phyloP scores from a whole-genome alignment of 2,329 filamentous ascomycete species.

The Xylariales sp. region DNA sequence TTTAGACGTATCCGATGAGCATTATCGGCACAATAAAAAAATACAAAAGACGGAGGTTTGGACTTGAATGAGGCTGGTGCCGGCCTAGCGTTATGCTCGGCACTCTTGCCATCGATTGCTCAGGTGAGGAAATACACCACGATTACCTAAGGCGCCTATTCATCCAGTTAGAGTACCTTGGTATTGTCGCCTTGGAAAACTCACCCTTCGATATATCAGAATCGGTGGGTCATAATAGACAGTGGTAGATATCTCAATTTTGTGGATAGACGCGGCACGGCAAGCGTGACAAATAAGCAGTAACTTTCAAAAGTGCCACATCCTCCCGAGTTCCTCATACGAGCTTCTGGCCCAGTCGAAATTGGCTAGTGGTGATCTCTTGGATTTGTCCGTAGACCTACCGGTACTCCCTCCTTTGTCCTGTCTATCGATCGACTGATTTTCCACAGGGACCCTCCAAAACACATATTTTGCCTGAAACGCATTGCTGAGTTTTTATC shows the following conservation, averaged over 20 bases:
- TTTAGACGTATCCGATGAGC: slow-evolving; percentile 20
- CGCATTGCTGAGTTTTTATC: slow-evolving; percentile 32
- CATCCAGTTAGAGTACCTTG: slow-evolving; percentile 28
- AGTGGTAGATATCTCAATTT: slow-evolving; percentile 15
- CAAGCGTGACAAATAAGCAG: slow-evolving; percentile 36
- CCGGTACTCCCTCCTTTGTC: slow-evolving; percentile 11
- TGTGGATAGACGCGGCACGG: slow-evolving; percentile 26
- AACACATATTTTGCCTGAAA: slow-evolving; percentile 40
- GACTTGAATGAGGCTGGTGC: slow-evolving; percentile 33
- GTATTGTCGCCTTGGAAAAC: slow-evolving; percentile 15
- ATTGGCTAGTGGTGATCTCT: slow-evolving; percentile 28
- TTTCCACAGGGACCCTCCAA: slow-evolving; percentile 26
- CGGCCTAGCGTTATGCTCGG: slow-evolving; percentile 29
- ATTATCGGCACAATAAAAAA: slow-evolving; percentile 33
- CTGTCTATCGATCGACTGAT: slow-evolving; percentile 18
- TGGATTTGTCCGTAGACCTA: slow-evolving; percentile 26
- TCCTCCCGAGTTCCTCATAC: slow-evolving; percentile 31
- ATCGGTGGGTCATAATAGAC: slow-evolving; percentile 27
- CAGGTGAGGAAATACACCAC: slow-evolving; percentile 25
- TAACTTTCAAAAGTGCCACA: slow-evolving; percentile 23
- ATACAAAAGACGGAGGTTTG: slow-evolving; percentile 24
- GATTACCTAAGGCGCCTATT: slow-evolving; percentile 30
- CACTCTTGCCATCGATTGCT: slow-evolving; percentile 33
- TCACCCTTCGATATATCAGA: slow-evolving; percentile 29
- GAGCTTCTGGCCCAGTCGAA: slow-evolving; percentile 28